Conservation (phyloP, 257 asterid species). For the Cinchona pubescens region DNA sequence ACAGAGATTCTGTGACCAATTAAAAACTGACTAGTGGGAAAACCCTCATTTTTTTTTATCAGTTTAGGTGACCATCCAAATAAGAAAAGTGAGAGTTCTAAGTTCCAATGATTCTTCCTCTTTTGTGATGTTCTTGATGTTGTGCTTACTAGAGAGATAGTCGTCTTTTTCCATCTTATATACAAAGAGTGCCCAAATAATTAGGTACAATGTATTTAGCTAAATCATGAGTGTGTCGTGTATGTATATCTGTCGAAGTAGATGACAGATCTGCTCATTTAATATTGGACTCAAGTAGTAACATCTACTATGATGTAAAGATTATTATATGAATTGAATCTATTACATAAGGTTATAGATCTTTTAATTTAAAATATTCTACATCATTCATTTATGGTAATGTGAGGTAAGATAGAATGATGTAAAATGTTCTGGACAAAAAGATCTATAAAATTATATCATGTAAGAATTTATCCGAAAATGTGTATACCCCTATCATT, state of each 20-base stretch:
- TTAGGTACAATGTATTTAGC: neutral
- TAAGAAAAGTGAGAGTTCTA: neutral
- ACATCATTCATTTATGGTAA: too few relatives aligned
- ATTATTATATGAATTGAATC: too few relatives aligned
- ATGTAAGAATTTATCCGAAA: too few relatives aligned
- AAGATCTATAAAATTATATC: too few relatives aligned
- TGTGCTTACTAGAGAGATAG: neutral
- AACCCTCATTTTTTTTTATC: neutral
- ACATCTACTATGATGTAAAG: too few relatives aligned
- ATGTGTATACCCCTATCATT: neutral
- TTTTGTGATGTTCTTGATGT: neutral
- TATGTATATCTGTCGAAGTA: constrained; percentile 1
- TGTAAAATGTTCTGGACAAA: too few relatives aligned
- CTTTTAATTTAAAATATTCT: too few relatives aligned
- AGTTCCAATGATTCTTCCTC: neutral
- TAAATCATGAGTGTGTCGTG: neutral
- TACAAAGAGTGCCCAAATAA: neutral
- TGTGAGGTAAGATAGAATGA: too few relatives aligned
- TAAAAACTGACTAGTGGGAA: neutral
- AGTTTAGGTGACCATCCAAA: constrained; percentile 3
- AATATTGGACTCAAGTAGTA: constrained; percentile 12
- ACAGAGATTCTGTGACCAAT: constrained; percentile 4
- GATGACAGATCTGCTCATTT: constrained; percentile 21
- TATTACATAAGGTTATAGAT: too few relatives aligned
- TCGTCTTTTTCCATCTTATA: neutral